Evolutionary conservation across 148 eudicot species (phyloP), one percentile per base, ranked within the genome.

Genomic region (Simmondsia chinensis): DNA sequence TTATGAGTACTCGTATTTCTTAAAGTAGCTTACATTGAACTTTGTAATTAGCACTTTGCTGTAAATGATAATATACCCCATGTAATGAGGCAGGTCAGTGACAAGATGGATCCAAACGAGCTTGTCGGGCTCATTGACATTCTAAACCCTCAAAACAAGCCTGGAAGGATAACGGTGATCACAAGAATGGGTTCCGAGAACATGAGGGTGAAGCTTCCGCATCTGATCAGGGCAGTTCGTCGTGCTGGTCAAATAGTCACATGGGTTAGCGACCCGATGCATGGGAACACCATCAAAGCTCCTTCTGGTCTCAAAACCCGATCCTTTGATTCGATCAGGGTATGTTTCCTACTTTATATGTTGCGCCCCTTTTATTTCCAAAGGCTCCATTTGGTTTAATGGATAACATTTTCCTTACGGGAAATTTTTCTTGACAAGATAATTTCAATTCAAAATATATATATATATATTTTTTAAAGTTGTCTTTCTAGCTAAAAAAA

Each of bases 41-140:
- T 12, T 18, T 39, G 25, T 43, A 35, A 16, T 35, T n/a, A 14
- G 17, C 36, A 7, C 22, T 18, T 49, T 16, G 10, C 14, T 50
- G 8, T 24, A 17, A 5, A 31, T 66, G 44, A 20, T 54, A 50
- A n/a, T n/a, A n/a, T n/a, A n/a, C n/a, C n/a, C n/a, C n/a, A n/a
- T n/a, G n/a, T n/a, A n/a, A n/a, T n/a, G n/a, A n/a, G n/a, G n/a
- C 68, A 80, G 88, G 88, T 76, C 25, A 76, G 83, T 56, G 74
- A 80, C 39, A 76, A 73, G 71, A 80, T 76, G 83, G 77, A 76
- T 48, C 88, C 83, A 30, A 70, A 66, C n/a, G 80, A 80, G 72
- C 73, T 80, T 6, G 77, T 80, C 22, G 70, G 57, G 68, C 88
- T 80, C 41, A 70, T 80, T 29, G 88, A 76, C 41, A 76, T 80